Conservation (phyloP, 2,329 filamentous ascomycete species). For the Aspergillus sergii region DNA sequence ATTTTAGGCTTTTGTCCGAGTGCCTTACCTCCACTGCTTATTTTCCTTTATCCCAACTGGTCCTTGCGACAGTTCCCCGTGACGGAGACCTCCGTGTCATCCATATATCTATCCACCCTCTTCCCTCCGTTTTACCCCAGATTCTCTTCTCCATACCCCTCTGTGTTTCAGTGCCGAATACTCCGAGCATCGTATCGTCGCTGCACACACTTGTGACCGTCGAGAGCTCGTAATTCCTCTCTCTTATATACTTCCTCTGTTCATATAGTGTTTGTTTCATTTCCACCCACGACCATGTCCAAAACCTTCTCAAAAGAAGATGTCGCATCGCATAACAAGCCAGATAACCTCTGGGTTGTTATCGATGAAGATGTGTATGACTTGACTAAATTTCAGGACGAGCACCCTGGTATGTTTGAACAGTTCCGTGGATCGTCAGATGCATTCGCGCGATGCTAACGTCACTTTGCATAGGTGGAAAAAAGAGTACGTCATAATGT, state of each 20-base stretch:
- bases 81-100: slow-evolving; percentile 15
- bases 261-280: neutral
- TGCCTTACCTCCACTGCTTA: neutral
- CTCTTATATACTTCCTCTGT: neutral
- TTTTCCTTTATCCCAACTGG: neutral
- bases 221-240: neutral
- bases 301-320: slow-evolving; percentile 82
- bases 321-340: slow-evolving; percentile 89
- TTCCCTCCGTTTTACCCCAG: slow-evolving; percentile 14
- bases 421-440: neutral
- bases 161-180: neutral
- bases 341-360: slow-evolving; percentile 82
- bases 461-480: slow-evolving; percentile 57
- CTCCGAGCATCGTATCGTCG: neutral
- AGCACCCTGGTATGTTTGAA: slow-evolving; percentile 63
- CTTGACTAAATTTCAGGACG: slow-evolving; percentile 82
- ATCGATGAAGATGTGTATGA: slow-evolving; percentile 97
- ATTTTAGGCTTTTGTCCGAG: neutral
- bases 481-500: slow-evolving; percentile 61
- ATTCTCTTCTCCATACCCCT: slow-evolving; percentile 12
- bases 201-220: neutral
- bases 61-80: slow-evolving; percentile 5
- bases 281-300: slow-evolving; percentile 73
- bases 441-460: slow-evolving; percentile 20
- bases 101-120: slow-evolving; percentile 13